These are phyloP conservation scores for Hymenoscyphus fraxineus DNA, from an alignment of 2,329 filamentous ascomycete species.

Conservation along the genomic window DNA sequence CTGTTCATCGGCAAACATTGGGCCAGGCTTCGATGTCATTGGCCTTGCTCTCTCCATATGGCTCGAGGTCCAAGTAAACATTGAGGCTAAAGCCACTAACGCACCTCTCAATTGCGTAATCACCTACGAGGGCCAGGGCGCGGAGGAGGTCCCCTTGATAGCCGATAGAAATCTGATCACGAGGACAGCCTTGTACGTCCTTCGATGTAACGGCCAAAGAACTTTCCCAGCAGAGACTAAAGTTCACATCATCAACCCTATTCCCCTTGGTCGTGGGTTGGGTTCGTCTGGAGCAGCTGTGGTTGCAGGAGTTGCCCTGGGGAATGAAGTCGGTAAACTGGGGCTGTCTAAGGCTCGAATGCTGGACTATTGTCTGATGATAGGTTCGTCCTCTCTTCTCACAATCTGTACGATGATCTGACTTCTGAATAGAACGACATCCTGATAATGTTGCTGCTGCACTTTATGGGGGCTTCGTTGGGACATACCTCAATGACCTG, in stretches of 20 bases:
- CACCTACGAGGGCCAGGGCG: constrained; percentile 77
- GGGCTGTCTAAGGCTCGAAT: constrained; percentile 74
- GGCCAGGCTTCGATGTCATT: constrained; percentile 96
- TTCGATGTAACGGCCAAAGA: constrained; percentile 85
- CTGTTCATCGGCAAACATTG: constrained; percentile 96
- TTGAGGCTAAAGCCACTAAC: constrained; percentile 54
- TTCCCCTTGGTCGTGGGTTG: constrained; percentile 85
- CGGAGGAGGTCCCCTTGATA: constrained; percentile 72
- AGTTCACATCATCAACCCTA: constrained; percentile 93
- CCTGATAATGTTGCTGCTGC: constrained; percentile 94
- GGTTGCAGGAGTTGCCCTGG: constrained; percentile 89
- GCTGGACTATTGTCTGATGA: constrained; percentile 97
- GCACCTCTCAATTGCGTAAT: constrained; percentile 79
- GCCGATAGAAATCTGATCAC: constrained; percentile 91
- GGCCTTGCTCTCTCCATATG: constrained; percentile 91
- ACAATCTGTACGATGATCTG: not conserved
- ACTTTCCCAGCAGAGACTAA: constrained; percentile 81
- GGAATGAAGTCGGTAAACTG: constrained; percentile 81
- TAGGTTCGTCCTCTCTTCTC: constrained; percentile 51
- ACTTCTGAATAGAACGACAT: constrained; percentile 60
- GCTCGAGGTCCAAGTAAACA: constrained; percentile 80
- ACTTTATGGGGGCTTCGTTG: constrained; percentile 93
- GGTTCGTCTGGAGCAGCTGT: constrained; percentile 96
- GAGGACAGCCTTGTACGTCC: constrained; percentile 86
- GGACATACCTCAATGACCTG: constrained; percentile 91